phyloP scores from a whole-genome alignment of 2,329 filamentous ascomycete genomes.

The Gremmenia infestans region DNA sequence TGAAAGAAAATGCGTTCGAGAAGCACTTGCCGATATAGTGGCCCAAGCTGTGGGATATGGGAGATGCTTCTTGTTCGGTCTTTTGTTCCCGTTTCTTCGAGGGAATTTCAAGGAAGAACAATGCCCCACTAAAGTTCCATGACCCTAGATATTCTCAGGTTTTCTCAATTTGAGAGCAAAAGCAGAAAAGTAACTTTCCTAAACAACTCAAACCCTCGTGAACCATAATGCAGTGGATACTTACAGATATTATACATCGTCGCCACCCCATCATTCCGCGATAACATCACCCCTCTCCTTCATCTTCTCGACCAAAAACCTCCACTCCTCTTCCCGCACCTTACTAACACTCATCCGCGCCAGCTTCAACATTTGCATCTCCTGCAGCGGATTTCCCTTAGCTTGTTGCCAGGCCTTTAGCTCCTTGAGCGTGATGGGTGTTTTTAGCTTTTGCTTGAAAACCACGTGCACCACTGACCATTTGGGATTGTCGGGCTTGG shows the following conservation, averaged over 20 bases:
- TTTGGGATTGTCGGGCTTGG: conserved; percentile 62
- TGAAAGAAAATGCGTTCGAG: no score
- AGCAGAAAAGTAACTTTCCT: no score
- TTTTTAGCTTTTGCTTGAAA: conserved; percentile 76
- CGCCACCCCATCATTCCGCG: background rate
- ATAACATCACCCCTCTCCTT: conserved; percentile 22
- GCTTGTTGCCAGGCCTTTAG: conserved; percentile 59
- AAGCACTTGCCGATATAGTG: no score
- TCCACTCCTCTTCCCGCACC: conserved; percentile 61
- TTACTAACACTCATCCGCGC: conserved; percentile 75
- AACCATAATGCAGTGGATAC: background rate
- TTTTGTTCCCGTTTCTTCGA: no score
- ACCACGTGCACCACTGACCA: conserved; percentile 90
- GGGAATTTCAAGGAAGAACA: no score
- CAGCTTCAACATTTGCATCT: conserved; percentile 80
- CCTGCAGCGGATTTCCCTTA: conserved; percentile 52
- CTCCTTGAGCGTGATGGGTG: conserved; percentile 64
- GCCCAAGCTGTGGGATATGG: no score
- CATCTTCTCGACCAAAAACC: conserved; percentile 49
- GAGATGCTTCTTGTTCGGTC: no score
- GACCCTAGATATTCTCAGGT: no score
- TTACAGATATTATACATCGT: background rate
- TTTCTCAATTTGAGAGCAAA: no score
- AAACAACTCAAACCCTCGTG: no score
- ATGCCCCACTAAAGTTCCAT: no score